Conservation (phyloP, 345 rosid genomes). For the Boechera stricta region DNA sequence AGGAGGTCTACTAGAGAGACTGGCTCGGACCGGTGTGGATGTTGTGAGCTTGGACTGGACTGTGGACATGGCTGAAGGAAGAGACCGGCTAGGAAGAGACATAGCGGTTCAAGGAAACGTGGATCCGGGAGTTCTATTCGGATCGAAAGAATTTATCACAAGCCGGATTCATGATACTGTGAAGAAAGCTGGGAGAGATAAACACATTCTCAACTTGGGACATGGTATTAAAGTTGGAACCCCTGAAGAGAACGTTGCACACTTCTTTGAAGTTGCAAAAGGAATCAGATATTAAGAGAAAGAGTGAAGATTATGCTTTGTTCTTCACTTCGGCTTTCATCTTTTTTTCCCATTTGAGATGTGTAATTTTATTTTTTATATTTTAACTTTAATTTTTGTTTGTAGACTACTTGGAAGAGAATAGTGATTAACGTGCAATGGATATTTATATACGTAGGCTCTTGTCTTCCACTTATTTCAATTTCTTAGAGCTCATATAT, state of each 20-base stretch:
- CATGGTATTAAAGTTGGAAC: constrained; percentile 96
- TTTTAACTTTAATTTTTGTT: constrained; percentile 1
- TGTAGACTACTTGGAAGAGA: constrained; percentile 15
- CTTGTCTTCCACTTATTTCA: neutral
- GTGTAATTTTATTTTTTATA: constrained; percentile 27
- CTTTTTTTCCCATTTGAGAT: constrained; percentile 12
- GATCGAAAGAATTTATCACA: constrained; percentile 88
- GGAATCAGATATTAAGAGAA: constrained; percentile 65
- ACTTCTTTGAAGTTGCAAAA: constrained; percentile 88
- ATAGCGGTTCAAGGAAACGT: constrained; percentile 95
- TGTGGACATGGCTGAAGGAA: constrained; percentile 98
- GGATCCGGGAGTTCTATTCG: constrained; percentile 92
- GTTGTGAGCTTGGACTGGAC: constrained; percentile 99
- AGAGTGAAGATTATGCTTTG: constrained; percentile 7
- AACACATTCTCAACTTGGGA: constrained; percentile 90
- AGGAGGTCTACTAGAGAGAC: constrained; percentile 92
- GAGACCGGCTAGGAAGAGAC: constrained; percentile 73
- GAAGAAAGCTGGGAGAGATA: constrained; percentile 85
- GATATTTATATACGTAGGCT: neutral
- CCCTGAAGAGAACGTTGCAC: constrained; percentile 95
- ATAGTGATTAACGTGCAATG: neutral
- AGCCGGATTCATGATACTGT: constrained; percentile 84
- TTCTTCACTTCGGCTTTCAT: constrained; percentile 33
- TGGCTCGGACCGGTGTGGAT: constrained; percentile 83
- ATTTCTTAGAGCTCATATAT: no score